Evolutionary conservation across 2,329 filamentous ascomycete genomes (phyloP), one percentile per base, ranked within the genome.

Genomic region (Diaporthe sp.): DNA sequence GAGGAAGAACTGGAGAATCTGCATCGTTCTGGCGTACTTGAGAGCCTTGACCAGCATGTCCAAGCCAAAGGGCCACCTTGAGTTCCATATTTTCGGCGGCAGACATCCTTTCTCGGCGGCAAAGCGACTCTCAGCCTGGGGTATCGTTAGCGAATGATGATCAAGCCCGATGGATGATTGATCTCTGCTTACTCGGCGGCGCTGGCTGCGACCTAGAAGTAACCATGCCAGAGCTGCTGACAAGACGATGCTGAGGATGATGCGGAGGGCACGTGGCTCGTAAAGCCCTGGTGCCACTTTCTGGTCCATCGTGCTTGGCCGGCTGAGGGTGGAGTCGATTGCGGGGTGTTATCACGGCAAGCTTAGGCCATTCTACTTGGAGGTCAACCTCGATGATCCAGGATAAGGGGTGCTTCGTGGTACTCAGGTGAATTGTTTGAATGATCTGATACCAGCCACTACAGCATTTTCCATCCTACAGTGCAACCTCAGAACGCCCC

Each of bases 1-100:
- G 28, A 71, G 39, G 31, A 71, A 71, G 68, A 71, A 71, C 28
- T 71, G 68, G 2, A 71, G 28, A 39, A 71, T 71, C 19, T 71
- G 51, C 68, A 46, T 46, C 8, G 68, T 49, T 10, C 39, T 58
- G 51, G 68, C 68, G 53, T 60, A 60, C 17, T 71, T 71, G 12
- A 58, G 31, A 25, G 68, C 68, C 42, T 71, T 58, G 19, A 57
- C 12, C 6, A 71, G 28, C 68, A 71, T 71, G 46, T 71, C 68
- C 19, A 71, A 42, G 25, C 68, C 68, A 22, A 71, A 39, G 3
- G 68, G 68, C 68, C 68, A 71, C 22, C 4, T 71, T 10, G 68
- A 71, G 25, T 58, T 60, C 68, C 68, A 71, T 31, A 8, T 71
- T 8, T 49, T 71, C 1, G 68, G 68, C 13, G 68, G 55, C 25